Evolutionary conservation across 352 stramenopile species (phyloP), one percentile per base, ranked within the genome.

Genomic region (Phytophthora citricola): DNA sequence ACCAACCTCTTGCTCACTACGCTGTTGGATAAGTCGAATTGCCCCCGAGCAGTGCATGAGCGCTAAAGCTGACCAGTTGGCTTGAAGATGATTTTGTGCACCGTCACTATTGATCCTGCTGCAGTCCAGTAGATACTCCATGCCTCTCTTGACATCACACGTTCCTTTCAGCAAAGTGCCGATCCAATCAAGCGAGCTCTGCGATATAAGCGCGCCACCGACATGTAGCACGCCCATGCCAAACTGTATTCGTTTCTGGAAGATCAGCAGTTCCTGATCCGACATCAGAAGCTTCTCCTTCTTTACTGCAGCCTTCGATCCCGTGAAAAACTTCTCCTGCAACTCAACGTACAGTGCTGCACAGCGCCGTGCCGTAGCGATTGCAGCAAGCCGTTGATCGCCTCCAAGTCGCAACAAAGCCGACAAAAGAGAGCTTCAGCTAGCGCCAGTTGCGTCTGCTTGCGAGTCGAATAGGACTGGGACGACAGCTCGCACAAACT

Each of bases 151-250:
- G 20, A 67, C 56, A 40, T 80, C 60, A 40, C 53, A 54, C 1
- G 43, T n/a, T 7, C 60, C 50, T 36, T 71, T 68, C 8, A 75
- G 22, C 4, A 76, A 14, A 3, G 34, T 40, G 5, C 56, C 29
- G 31, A 83, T 48, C 75, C 69, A 83, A 15, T 80, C 71, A 15
- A 71, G 34, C 5, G 53, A 44, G 11, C 46, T 63, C 36, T 80
- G 60, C 4, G 73, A 46, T 4, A 58, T 61, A 14, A 74, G 58
- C 5, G 60, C 66, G 17, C 71, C 71, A 20, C 60, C 58, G 8
- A 78, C 49, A 26, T 83, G 71, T 20, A 83, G 58, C 32, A 77
- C 47, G 1, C 67, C 75, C 15, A 80, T 32, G 6, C 75, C 71
- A 56, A 83, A 83, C 2, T 41, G 49, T 17, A 83, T 54, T 29